phyloP scores from a whole-genome alignment of 2,329 filamentous ascomycete genomes.

The Chrysoporthe puriensis region DNA sequence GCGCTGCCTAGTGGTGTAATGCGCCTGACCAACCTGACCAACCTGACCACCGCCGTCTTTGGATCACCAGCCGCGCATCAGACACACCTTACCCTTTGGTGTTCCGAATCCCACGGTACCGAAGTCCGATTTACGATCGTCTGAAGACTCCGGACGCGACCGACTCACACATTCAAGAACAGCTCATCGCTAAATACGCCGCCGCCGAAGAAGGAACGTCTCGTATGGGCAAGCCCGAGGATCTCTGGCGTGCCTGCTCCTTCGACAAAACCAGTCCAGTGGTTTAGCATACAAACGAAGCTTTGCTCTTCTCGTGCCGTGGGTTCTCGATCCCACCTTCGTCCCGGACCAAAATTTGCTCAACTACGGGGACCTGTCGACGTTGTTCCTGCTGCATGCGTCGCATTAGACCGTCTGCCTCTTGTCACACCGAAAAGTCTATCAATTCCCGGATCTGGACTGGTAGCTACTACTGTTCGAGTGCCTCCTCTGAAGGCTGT shows the following conservation, averaged over 20 bases:
- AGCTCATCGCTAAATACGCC: neutral
- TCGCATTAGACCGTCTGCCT: conserved; percentile 2
- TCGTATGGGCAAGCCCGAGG: neutral
- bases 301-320: conserved; percentile 1
- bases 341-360: neutral
- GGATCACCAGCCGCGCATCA: neutral
- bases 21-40: conserved; percentile 8
- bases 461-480: conserved; percentile 4
- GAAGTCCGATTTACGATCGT: neutral
- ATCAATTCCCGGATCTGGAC: conserved; percentile 1
- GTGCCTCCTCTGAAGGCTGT: neutral
- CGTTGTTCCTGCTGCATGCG: conserved; percentile 7
- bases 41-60: neutral
- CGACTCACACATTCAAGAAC: neutral
- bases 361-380: neutral
- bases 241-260: neutral
- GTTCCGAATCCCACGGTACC: neutral
- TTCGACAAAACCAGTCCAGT: conserved; percentile 1
- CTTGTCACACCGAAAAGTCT: neutral
- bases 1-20: conserved; percentile 8
- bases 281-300: neutral
- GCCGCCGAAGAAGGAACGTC: neutral
- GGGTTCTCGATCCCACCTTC: conserved; percentile 8
- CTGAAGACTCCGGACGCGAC: neutral
- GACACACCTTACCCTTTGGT: neutral